Percentiles rank a stretch among this genome's conserved stretches.
These are phyloP conservation scores for Celoporthe dispersa DNA, from an alignment of 2,329 filamentous ascomycete genomes.

Conservation along the genomic window DNA sequence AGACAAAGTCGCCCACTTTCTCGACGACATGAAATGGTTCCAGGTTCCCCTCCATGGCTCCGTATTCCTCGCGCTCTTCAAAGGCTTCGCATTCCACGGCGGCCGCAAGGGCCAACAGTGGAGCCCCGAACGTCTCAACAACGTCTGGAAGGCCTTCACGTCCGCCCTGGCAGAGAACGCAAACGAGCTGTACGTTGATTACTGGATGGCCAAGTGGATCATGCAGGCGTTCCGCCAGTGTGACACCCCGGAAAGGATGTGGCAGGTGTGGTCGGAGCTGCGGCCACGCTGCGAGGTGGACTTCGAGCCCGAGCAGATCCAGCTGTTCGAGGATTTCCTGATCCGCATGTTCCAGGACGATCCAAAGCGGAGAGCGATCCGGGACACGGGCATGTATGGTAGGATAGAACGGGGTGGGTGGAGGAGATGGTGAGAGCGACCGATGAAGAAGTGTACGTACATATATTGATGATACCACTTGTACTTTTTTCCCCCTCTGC, in stretches of 20 bases:
- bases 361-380: slow-evolving; percentile 30
- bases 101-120: slow-evolving; percentile 67
- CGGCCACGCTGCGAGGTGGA: slow-evolving; percentile 52
- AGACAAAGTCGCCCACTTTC: slow-evolving; percentile 67
- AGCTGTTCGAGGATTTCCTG: slow-evolving; percentile 47
- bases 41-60: slow-evolving; percentile 72
- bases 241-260: slow-evolving; percentile 53
- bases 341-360: slow-evolving; percentile 50
- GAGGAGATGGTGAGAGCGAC: background rate
- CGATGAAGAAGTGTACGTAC: background rate
- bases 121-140: slow-evolving; percentile 70
- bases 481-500: slow-evolving; percentile 10
- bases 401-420: background rate
- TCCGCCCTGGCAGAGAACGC: slow-evolving; percentile 53
- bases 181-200: slow-evolving; percentile 55
- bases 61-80: slow-evolving; percentile 80
- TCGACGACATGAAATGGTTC: slow-evolving; percentile 80
- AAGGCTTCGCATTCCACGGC: slow-evolving; percentile 79
- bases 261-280: slow-evolving; percentile 59
- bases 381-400: slow-evolving; percentile 27
- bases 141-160: slow-evolving; percentile 69
- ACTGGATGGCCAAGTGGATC: slow-evolving; percentile 65
- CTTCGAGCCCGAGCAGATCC: slow-evolving; percentile 37
- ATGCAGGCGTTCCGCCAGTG: slow-evolving; percentile 68
- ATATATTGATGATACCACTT: slow-evolving; percentile 31